phyloP scores from a whole-genome alignment of 1,139 yeast genomes.

The Protomyces inouyei region DNA sequence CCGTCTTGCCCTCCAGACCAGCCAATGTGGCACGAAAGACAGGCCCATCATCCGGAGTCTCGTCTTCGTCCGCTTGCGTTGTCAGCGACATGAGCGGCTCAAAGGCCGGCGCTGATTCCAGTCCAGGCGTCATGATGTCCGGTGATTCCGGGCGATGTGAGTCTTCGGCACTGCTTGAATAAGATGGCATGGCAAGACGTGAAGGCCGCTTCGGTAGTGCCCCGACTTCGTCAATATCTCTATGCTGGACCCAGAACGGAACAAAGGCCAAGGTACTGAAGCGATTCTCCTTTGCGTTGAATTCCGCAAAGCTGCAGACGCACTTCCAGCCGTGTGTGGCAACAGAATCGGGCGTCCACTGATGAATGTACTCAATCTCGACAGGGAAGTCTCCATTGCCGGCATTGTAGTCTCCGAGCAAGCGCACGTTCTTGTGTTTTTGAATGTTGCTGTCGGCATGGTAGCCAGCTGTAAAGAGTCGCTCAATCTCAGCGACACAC shows the following conservation, averaged over 20 bases:
- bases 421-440: constrained; percentile 31
- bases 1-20: constrained; percentile 53
- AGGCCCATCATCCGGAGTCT: constrained; percentile 60
- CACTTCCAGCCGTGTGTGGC: constrained; percentile 30
- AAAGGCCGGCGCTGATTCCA: constrained; percentile 2
- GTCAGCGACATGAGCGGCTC: constrained; percentile 1
- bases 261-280: constrained; percentile 40
- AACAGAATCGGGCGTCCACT: constrained; percentile 22
- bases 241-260: constrained; percentile 38
- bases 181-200: constrained; percentile 16
- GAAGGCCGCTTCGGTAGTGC: constrained; percentile 29
- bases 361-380: constrained; percentile 16
- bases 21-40: constrained; percentile 57
- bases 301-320: constrained; percentile 41
- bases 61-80: background rate
- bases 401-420: constrained; percentile 13
- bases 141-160: constrained; percentile 18
- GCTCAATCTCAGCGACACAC: constrained; percentile 37
- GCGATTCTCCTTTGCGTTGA: constrained; percentile 41
- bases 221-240: constrained; percentile 23
- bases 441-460: constrained; percentile 42
- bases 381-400: constrained; percentile 1
- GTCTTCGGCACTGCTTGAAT: constrained; percentile 7
- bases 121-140: constrained; percentile 14
- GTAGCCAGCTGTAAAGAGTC: constrained; percentile 41